These are phyloP conservation scores for Quercus gilva DNA, from an alignment of 306 rosid genomes.

Conservation along the genomic window DNA sequence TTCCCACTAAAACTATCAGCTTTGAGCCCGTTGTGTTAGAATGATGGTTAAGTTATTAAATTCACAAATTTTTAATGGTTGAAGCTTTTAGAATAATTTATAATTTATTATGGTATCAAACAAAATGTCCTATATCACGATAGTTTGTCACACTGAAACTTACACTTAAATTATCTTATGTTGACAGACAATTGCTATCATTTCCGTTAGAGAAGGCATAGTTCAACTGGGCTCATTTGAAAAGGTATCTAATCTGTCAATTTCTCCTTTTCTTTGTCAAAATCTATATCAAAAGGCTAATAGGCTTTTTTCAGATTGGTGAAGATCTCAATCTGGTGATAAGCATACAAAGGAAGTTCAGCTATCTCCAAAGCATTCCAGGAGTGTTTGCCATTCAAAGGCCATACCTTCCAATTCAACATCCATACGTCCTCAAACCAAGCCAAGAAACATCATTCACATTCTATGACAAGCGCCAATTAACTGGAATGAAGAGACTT, in stretches of 20 bases:
- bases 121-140: no score
- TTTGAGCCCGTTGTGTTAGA: background rate
- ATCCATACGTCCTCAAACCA: constrained; percentile 58
- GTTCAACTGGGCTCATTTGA: constrained; percentile 82
- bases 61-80: no score
- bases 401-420: constrained; percentile 58
- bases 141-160: no score
- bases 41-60: no score
- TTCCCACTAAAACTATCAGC: background rate
- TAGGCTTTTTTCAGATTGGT: constrained; percentile 41
- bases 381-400: constrained; percentile 72
- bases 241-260: constrained; percentile 40
- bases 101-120: no score
- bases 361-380: constrained; percentile 79
- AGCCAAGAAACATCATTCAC: constrained; percentile 37
- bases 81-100: no score
- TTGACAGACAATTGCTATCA: constrained; percentile 65
- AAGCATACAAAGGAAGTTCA: constrained; percentile 72
- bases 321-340: constrained; percentile 75
- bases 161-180: background rate
- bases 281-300: background rate
- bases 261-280: constrained; percentile 7
- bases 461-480: constrained; percentile 25
- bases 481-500: constrained; percentile 41
- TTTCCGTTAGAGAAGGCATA: constrained; percentile 86